Evolutionary conservation across 139 green algal genomes (phyloP).

Genomic region (Picochlorum sp.): DNA sequence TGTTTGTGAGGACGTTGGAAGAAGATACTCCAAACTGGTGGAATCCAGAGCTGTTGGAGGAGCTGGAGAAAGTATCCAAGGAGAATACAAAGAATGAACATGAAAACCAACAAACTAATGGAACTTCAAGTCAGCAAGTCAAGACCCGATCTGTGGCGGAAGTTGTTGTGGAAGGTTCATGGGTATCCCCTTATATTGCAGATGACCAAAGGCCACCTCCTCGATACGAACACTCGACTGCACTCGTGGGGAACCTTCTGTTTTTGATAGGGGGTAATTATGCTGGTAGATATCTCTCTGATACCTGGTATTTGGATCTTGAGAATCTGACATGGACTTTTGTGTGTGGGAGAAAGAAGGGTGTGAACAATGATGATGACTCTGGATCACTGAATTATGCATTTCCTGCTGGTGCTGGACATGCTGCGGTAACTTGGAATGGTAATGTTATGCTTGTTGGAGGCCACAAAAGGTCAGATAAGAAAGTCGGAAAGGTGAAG

Average conservation of each 20-base stretch:
- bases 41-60: constrained; percentile 5
- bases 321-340: constrained; percentile 52
- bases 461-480: constrained; percentile 62
- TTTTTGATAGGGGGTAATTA: constrained; percentile 81
- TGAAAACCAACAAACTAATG: neutral
- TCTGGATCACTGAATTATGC: neutral
- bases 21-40: constrained; percentile 57
- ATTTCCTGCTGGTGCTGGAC: constrained; percentile 46
- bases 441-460: constrained; percentile 63
- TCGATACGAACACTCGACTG: constrained; percentile 73
- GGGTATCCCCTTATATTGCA: constrained; percentile 27
- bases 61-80: neutral
- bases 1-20: constrained; percentile 85
- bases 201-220: constrained; percentile 24
- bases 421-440: constrained; percentile 35
- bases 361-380: neutral
- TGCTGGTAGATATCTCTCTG: constrained; percentile 75
- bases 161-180: constrained; percentile 30
- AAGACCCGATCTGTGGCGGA: constrained; percentile 22
- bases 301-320: constrained; percentile 77
- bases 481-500: constrained; percentile 37
- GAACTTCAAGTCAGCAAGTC: neutral
- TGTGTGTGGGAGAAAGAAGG: neutral
- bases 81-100: neutral
- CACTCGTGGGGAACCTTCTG: constrained; percentile 47